phyloP scores from a whole-genome alignment of 2,329 filamentous ascomycete species.

The Cercospora berteroae region DNA sequence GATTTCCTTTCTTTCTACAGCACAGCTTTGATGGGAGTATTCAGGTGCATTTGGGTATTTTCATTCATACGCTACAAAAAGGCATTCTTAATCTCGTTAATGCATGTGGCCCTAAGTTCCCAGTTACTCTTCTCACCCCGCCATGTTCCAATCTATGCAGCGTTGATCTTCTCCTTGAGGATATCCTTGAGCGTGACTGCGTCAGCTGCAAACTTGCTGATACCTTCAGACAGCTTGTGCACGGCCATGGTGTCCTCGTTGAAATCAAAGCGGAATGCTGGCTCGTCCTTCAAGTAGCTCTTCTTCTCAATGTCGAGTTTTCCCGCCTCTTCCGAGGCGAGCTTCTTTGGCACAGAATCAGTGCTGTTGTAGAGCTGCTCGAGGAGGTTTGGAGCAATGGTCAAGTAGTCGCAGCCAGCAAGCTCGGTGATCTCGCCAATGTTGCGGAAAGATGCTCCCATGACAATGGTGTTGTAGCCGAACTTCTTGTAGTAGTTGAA shows the following conservation, averaged over 20 bases:
- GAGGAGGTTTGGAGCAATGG: constrained; percentile 92
- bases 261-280: constrained; percentile 95
- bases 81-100: constrained; percentile 1
- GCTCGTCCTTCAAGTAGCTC: constrained; percentile 85
- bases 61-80: constrained; percentile 12
- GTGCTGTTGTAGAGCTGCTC: constrained; percentile 88
- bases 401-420: constrained; percentile 97
- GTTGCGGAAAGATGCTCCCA: constrained; percentile 98
- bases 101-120: neutral
- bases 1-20: neutral
- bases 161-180: constrained; percentile 75
- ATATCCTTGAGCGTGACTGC: constrained; percentile 91
- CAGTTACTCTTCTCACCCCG: neutral
- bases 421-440: constrained; percentile 96
- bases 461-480: constrained; percentile 99
- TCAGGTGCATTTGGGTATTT: constrained; percentile 3
- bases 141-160: constrained; percentile 4
- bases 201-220: constrained; percentile 98
- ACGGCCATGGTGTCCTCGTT: constrained; percentile 99
- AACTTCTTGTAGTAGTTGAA: constrained; percentile 99
- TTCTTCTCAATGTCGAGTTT: constrained; percentile 79
- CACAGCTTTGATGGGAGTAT: neutral
- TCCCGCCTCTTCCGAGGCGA: constrained; percentile 66
- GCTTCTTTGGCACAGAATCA: constrained; percentile 85
- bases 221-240: constrained; percentile 98